Evolutionary conservation across 306 rosid species (phyloP).

Genomic region (Pterocarpus santalinus): DNA sequence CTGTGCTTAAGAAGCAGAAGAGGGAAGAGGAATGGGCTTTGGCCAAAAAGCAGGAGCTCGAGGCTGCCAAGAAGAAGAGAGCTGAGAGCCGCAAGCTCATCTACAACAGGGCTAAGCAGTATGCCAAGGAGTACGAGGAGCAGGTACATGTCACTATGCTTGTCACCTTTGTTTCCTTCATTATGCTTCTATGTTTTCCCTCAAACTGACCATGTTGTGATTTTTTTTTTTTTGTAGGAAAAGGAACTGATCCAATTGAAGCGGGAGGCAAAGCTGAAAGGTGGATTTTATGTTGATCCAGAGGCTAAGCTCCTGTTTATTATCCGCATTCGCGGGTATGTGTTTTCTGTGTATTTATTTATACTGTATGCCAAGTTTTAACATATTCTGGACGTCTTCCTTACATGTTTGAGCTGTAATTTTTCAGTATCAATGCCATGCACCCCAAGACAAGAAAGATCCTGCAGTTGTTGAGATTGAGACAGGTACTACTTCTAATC

Average conservation of each 20-base stretch:
- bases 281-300: slow-evolving; percentile 95
- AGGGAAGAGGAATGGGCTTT: slow-evolving; percentile 87
- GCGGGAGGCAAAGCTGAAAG: slow-evolving; percentile 91
- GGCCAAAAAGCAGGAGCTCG: slow-evolving; percentile 63
- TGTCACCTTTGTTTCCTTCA: not conserved
- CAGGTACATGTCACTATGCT: slow-evolving; percentile 54
- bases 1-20: slow-evolving; percentile 82
- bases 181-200: not conserved
- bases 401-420: not conserved
- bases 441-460: slow-evolving; percentile 85
- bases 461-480: slow-evolving; percentile 85
- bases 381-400: not conserved
- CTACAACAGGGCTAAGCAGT: slow-evolving; percentile 74
- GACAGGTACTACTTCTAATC: slow-evolving; percentile 63
- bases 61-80: slow-evolving; percentile 71
- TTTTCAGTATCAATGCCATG: slow-evolving; percentile 89
- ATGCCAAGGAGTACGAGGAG: slow-evolving; percentile 64
- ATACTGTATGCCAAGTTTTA: not conserved
- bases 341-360: not conserved
- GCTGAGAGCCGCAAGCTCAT: slow-evolving; percentile 74
- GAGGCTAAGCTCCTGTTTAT: slow-evolving; percentile 90
- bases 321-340: slow-evolving; percentile 88
- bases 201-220: not conserved
- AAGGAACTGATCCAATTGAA: slow-evolving; percentile 72
- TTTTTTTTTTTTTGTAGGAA: slow-evolving; percentile 50